phyloP scores from a whole-genome alignment of 495 filamentous ascomycete genomes.

The Trichocladium uniseriatum region DNA sequence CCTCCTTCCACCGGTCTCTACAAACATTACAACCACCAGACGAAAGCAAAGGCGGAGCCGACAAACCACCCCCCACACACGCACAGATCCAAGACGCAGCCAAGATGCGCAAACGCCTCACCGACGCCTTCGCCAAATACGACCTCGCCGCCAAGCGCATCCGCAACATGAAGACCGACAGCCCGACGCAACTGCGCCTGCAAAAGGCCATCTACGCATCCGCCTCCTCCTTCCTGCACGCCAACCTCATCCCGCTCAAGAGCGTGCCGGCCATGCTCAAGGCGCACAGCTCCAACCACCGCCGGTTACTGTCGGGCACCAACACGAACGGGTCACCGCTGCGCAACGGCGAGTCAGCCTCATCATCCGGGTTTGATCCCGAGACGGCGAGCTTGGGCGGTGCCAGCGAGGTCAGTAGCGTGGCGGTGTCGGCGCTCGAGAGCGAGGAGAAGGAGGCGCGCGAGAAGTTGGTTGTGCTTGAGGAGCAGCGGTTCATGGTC shows the following conservation, averaged over 20 bases:
- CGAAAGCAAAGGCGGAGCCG: constrained; percentile 42
- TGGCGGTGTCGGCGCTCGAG: constrained; percentile 59
- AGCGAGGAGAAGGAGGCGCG: constrained; percentile 78
- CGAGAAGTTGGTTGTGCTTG: constrained; percentile 78
- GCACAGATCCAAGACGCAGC: constrained; percentile 76
- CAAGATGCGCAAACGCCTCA: constrained; percentile 82
- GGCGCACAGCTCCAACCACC: constrained; percentile 40
- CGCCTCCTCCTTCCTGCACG: constrained; percentile 73
- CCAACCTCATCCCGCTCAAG: constrained; percentile 89
- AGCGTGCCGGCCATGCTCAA: constrained; percentile 74
- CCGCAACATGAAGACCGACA: constrained; percentile 62
- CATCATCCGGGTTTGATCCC: constrained; percentile 28
- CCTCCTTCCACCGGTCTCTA: constrained; percentile 77
- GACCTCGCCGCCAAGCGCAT: constrained; percentile 76
- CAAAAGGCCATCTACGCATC: constrained; percentile 81
- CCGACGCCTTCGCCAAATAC: constrained; percentile 85
- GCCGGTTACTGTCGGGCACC: constrained; percentile 27
- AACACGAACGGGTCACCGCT: constrained; percentile 26
- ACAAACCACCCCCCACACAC: constrained; percentile 58
- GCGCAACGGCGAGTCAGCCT: constrained; percentile 34
- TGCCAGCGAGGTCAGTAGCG: constrained; percentile 48
- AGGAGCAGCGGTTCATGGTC: constrained; percentile 91
- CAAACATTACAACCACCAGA: constrained; percentile 37
- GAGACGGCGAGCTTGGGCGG: constrained; percentile 51
- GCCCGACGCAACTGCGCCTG: constrained; percentile 61